These are phyloP conservation scores for Cadophora gregata DNA, from an alignment of 2,329 filamentous ascomycete species.

Conservation along the genomic window DNA sequence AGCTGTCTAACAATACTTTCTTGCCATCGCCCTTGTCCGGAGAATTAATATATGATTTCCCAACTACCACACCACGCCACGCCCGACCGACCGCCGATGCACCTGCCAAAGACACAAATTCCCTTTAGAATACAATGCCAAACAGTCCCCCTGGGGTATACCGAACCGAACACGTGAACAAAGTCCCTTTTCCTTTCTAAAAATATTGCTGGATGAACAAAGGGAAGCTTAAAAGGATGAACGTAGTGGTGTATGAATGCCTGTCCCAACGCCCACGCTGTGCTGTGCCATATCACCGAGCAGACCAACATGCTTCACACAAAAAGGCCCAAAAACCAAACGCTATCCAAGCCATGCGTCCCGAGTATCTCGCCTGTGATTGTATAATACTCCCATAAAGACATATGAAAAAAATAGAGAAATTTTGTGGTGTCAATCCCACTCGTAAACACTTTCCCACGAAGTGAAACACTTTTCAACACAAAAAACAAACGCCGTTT, in stretches of 20 bases:
- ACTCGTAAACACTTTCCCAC: background rate
- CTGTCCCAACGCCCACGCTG: slow-evolving; percentile 34
- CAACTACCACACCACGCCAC: no score
- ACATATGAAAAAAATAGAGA: background rate
- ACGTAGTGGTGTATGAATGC: slow-evolving; percentile 19
- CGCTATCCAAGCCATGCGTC: slow-evolving; percentile 4
- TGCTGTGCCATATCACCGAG: slow-evolving; percentile 27
- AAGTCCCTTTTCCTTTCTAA: slow-evolving; percentile 10
- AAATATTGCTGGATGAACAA: slow-evolving; percentile 16
- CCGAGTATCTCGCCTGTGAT: slow-evolving; percentile 1
- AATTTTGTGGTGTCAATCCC: background rate
- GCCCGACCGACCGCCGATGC: no score
- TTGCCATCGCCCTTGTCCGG: background rate
- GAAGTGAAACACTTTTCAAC: background rate
- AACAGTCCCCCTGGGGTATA: slow-evolving; percentile 27
- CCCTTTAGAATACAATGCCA: slow-evolving; percentile 21
- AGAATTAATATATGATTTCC: background rate
- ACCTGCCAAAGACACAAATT: slow-evolving; percentile 4
- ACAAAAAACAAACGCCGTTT: slow-evolving; percentile 1
- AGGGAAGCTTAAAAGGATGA: slow-evolving; percentile 8
- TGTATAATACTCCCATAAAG: background rate
- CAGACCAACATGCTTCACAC: slow-evolving; percentile 17
- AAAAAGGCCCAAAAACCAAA: background rate
- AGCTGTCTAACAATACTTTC: background rate
- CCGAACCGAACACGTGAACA: slow-evolving; percentile 16